Conservation (phyloP, 2,329 filamentous ascomycete species). For the Neopestalotiopsis sp. region DNA sequence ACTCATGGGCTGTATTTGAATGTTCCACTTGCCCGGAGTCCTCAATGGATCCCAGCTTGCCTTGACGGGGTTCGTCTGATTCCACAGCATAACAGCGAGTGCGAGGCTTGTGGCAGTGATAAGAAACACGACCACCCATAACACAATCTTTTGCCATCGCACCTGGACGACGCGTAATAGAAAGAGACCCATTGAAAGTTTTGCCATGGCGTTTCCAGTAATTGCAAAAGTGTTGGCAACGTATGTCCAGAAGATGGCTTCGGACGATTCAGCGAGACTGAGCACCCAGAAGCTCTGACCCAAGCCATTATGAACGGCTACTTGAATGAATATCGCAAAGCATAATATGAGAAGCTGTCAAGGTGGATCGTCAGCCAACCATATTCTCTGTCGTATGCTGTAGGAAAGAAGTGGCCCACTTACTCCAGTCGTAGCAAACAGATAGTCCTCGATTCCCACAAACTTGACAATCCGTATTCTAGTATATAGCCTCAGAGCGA, state of each 20-base stretch:
- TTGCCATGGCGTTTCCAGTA: conserved; percentile 44
- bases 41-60: conserved; percentile 43
- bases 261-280: conserved; percentile 35
- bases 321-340: conserved; percentile 41
- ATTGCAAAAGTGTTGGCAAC: conserved; percentile 44
- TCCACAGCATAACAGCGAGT: conserved; percentile 44
- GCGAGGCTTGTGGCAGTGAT: conserved; percentile 38
- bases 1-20: conserved; percentile 42
- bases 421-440: conserved; percentile 40
- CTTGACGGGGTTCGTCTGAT: conserved; percentile 42
- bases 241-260: conserved; percentile 46
- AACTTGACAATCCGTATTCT: conserved; percentile 41
- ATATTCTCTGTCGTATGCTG: not conserved
- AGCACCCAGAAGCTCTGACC: conserved; percentile 40
- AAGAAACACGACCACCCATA: conserved; percentile 39
- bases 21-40: conserved; percentile 41
- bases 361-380: not conserved
- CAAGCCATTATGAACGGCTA: conserved; percentile 40
- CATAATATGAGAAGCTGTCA: conserved; percentile 38
- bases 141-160: conserved; percentile 38
- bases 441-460: conserved; percentile 42
- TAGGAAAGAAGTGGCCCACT: not conserved
- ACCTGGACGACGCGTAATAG: conserved; percentile 43
- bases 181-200: conserved; percentile 45
- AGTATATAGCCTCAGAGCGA: conserved; percentile 32